These are phyloP conservation scores for Ogataea hybrid DNA, from an alignment of 1,139 yeast species.

Conservation along the genomic window DNA sequence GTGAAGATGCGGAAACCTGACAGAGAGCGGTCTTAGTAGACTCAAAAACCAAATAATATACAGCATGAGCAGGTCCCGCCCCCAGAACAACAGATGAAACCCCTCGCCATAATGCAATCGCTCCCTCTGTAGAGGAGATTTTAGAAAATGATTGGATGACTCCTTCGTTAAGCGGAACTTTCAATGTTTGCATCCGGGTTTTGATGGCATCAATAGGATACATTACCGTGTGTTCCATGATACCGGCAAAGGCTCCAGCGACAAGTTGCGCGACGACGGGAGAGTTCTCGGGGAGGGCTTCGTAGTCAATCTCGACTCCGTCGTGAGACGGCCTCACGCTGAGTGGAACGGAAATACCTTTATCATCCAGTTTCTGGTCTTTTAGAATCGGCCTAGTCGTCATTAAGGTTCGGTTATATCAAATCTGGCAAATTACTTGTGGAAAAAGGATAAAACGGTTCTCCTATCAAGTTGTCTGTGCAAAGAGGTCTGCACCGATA, in stretches of 20 bases:
- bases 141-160: conserved; percentile 63
- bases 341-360: conserved; percentile 1
- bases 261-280: conserved; percentile 75
- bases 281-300: conserved; percentile 86
- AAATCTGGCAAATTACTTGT: neutral
- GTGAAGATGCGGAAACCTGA: conserved; percentile 23
- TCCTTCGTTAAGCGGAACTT: conserved; percentile 32
- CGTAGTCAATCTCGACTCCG: conserved; percentile 69
- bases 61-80: conserved; percentile 99
- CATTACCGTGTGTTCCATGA: conserved; percentile 97
- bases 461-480: neutral
- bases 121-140: conserved; percentile 88
- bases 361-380: conserved; percentile 13
- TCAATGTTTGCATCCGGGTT: conserved; percentile 88
- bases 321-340: conserved; percentile 23
- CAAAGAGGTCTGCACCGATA: neutral
- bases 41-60: conserved; percentile 95
- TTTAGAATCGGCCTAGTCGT: conserved; percentile 16
- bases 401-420: conserved; percentile 8
- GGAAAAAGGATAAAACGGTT: neutral
- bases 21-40: conserved; percentile 64
- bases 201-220: conserved; percentile 93
- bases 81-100: conserved; percentile 91
- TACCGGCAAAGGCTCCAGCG: conserved; percentile 98
- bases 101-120: conserved; percentile 90